Conservation (phyloP, 2,329 filamentous ascomycete genomes). For the Pseudocercospora fuligena region DNA sequence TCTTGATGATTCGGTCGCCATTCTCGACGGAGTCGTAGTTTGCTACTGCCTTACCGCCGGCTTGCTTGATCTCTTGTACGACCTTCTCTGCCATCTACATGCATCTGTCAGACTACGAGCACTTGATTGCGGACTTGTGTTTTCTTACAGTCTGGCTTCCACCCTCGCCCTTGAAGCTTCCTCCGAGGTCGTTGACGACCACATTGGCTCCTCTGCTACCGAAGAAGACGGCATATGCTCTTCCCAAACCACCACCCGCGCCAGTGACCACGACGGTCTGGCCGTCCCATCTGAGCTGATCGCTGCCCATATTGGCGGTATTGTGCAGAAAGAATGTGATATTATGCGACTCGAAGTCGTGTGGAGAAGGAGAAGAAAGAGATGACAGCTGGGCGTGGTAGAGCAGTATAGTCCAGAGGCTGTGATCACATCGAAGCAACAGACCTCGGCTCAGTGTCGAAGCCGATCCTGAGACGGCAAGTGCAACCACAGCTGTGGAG, state of each 20-base stretch:
- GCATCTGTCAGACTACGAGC: constrained; percentile 16
- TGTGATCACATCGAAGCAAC: background rate
- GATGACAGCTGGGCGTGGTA: constrained; percentile 12
- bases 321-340: constrained; percentile 12
- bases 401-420: background rate
- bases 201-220: constrained; percentile 89
- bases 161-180: constrained; percentile 91
- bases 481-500: too few relatives aligned
- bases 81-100: constrained; percentile 78
- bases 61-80: constrained; percentile 80
- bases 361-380: constrained; percentile 15
- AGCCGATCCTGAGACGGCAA: background rate
- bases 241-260: constrained; percentile 80
- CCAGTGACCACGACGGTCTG: constrained; percentile 90
- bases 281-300: constrained; percentile 78
- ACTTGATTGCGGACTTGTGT: background rate
- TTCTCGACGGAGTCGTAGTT: constrained; percentile 96
- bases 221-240: constrained; percentile 86
- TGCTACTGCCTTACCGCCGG: constrained; percentile 92
- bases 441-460: background rate
- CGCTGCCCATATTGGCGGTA: constrained; percentile 58
- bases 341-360: constrained; percentile 11
- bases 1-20: constrained; percentile 92
- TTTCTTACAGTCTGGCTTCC: constrained; percentile 65
- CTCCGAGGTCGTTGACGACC: constrained; percentile 95